These are phyloP conservation scores for Diaporthe amygdali DNA, from an alignment of 2,329 filamentous ascomycete species.

Conservation along the genomic window DNA sequence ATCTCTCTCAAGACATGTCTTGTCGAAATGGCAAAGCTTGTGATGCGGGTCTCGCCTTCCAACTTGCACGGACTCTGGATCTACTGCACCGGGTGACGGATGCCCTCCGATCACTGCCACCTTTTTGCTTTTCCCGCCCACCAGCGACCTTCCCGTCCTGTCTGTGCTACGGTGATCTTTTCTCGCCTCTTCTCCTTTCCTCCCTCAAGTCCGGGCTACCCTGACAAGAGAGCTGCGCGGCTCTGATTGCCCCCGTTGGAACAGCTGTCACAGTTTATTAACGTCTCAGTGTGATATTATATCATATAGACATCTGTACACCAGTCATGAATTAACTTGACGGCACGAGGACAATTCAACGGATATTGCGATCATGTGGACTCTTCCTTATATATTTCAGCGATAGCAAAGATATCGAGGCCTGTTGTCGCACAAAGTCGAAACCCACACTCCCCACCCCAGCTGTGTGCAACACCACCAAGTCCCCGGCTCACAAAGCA, in stretches of 20 bases:
- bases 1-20: slow-evolving; percentile 12
- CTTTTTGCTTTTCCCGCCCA: slow-evolving; percentile 4
- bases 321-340: neutral
- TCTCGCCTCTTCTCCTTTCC: neutral
- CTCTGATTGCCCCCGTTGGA: neutral
- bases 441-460: neutral
- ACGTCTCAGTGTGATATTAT: neutral
- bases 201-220: neutral
- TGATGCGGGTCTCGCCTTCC: slow-evolving; percentile 5
- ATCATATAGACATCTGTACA: neutral
- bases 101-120: neutral
- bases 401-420: neutral
- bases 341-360: neutral
- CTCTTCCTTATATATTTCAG: neutral
- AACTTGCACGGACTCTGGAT: neutral
- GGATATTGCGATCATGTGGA: neutral
- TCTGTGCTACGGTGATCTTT: neutral
- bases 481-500: neutral
- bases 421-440: neutral
- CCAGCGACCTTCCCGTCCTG: slow-evolving; percentile 1
- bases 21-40: neutral
- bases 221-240: neutral
- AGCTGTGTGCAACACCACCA: neutral
- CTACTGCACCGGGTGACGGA: neutral
- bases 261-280: neutral